phyloP scores from a whole-genome alignment of 805 yeast genomes.

The Grigorovia jiainica region DNA sequence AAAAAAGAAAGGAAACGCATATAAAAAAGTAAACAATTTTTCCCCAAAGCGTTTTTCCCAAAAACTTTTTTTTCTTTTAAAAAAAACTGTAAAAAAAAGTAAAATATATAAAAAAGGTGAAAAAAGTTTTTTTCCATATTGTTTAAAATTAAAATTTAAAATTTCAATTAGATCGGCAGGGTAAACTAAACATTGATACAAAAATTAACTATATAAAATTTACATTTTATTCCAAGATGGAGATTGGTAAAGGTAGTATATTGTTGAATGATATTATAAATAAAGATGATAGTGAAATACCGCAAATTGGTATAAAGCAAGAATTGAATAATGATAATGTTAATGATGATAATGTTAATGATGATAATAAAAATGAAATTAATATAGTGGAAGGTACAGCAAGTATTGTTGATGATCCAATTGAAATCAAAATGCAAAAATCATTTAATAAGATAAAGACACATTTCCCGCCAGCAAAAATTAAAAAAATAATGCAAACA shows the following conservation, averaged over 20 bases:
- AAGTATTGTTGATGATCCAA: not conserved
- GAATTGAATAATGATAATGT: not conserved
- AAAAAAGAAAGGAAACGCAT: too few relatives aligned
- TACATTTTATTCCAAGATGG: not conserved
- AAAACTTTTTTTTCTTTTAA: not conserved
- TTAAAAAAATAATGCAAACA: slow-evolving; percentile 92
- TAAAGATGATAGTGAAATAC: not conserved
- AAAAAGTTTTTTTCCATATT: not conserved
- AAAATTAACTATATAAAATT: not conserved
- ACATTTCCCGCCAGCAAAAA: slow-evolving; percentile 86
- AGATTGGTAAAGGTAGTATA: slow-evolving; percentile 3
- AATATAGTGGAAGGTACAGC: too few relatives aligned
- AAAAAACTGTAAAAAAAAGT: not conserved
- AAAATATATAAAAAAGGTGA: not conserved
- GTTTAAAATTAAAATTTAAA: not conserved
- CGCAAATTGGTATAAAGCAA: not conserved
- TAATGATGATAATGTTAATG: not conserved
- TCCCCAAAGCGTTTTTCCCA: too few relatives aligned
- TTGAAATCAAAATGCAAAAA: slow-evolving; percentile 8
- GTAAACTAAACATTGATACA: not conserved
- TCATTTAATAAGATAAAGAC: slow-evolving; percentile 47
- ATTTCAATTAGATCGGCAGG: not conserved
- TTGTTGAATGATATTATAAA: not conserved
- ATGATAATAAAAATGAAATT: too few relatives aligned
- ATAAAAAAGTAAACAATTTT: too few relatives aligned